Evolutionary conservation across 495 filamentous ascomycete species (phyloP).

Genomic region (Penicillium maclennaniae): DNA sequence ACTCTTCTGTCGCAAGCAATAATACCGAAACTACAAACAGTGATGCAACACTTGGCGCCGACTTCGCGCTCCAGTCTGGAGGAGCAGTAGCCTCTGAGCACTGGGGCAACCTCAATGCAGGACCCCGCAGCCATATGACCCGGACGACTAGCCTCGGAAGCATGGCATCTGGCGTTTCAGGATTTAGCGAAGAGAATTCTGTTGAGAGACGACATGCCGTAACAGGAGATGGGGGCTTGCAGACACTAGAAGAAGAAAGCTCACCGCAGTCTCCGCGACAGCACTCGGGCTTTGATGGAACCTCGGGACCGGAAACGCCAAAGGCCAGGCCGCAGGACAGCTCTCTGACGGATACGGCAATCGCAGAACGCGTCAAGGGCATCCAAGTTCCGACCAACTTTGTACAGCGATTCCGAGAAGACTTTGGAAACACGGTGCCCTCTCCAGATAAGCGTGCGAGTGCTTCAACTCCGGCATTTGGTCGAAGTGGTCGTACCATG

Average conservation of each 20-base stretch:
- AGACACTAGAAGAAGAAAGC: constrained; percentile 60
- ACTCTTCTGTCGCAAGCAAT: constrained; percentile 66
- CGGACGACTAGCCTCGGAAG: constrained; percentile 87
- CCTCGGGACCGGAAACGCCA: constrained; percentile 39
- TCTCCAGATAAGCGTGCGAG: constrained; percentile 53
- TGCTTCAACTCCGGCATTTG: constrained; percentile 48
- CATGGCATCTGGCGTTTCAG: constrained; percentile 88
- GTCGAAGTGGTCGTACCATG: constrained; percentile 71
- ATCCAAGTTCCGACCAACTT: constrained; percentile 88
- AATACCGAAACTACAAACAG: constrained; percentile 58
- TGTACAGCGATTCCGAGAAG: constrained; percentile 74
- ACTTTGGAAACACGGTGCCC: constrained; percentile 48
- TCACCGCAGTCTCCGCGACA: constrained; percentile 35
- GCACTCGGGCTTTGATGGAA: constrained; percentile 26
- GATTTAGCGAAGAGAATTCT: constrained; percentile 58
- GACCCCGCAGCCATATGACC: constrained; percentile 55
- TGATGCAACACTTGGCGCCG: constrained; percentile 71
- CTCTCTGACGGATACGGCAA: constrained; percentile 80
- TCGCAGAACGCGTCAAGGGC: constrained; percentile 80
- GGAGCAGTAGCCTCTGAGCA: constrained; percentile 70
- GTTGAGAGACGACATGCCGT: constrained; percentile 38
- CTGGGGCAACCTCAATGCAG: constrained; percentile 39
- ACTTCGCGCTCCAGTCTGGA: constrained; percentile 82
- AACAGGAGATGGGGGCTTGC: constrained; percentile 50
- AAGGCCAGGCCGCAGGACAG: constrained; percentile 45